Evolutionary conservation across 129 eudicot genomes (phyloP).

Genomic region (Flaveria robusta): DNA sequence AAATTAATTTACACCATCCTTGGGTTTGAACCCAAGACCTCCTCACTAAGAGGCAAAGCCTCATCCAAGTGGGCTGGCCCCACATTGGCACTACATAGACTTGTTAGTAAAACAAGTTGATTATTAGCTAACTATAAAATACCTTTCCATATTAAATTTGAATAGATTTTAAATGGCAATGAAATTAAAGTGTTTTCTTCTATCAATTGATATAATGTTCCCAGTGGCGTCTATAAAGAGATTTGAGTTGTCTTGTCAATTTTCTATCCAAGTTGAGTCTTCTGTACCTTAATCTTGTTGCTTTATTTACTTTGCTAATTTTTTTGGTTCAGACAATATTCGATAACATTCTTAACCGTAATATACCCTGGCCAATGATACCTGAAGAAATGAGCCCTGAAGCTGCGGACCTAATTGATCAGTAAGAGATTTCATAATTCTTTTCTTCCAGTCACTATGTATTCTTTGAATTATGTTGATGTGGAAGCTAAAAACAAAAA

Average conservation of each 20-base stretch:
- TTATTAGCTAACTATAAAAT: background rate
- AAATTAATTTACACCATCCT: too few relatives aligned
- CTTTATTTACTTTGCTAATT: slow-evolving; percentile 25
- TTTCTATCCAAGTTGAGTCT: slow-evolving; percentile 4
- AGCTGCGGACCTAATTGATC: slow-evolving; percentile 83
- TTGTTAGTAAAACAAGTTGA: slow-evolving; percentile 7
- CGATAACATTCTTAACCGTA: slow-evolving; percentile 90
- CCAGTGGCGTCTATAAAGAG: background rate
- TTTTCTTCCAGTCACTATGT: background rate
- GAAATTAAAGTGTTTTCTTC: slow-evolving; percentile 9
- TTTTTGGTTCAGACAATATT: slow-evolving; percentile 69
- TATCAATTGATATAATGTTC: background rate
- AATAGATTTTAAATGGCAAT: background rate
- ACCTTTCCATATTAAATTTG: slow-evolving; percentile 2
- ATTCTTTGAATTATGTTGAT: background rate
- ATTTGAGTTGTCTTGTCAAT: background rate
- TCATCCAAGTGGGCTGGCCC: too few relatives aligned
- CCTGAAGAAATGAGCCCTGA: slow-evolving; percentile 96
- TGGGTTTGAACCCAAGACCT: too few relatives aligned
- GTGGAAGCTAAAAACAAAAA: slow-evolving; percentile 6
- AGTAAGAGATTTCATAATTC: slow-evolving; percentile 48
- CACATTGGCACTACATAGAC: background rate
- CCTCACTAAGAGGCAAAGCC: too few relatives aligned
- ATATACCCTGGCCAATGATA: slow-evolving; percentile 93
- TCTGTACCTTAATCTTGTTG: slow-evolving; percentile 12